These are phyloP conservation scores for Marasmius fiardii DNA, from an alignment of 1,284 basidiomycete genomes.

Conservation along the genomic window DNA sequence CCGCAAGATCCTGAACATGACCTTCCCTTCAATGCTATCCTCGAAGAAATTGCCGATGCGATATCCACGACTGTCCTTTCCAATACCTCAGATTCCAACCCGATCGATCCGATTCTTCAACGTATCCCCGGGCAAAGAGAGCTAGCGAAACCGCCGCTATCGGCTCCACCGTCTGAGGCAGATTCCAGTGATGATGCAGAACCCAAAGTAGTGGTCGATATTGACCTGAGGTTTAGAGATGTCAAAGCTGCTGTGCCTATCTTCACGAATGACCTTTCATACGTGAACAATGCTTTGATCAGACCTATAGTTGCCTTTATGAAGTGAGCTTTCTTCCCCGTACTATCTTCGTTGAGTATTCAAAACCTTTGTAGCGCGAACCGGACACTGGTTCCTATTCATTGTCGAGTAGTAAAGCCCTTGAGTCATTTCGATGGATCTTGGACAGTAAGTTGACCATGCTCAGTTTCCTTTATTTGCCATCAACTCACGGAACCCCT, in stretches of 20 bases:
- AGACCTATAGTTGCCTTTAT: constrained; percentile 98
- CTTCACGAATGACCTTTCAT: constrained; percentile 84
- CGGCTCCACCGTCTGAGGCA: constrained; percentile 55
- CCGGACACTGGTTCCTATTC: constrained; percentile 88
- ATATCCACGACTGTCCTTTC: constrained; percentile 56
- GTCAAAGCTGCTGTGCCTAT: constrained; percentile 94
- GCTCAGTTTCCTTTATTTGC: constrained; percentile 3
- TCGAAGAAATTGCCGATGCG: constrained; percentile 89
- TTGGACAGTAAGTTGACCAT: constrained; percentile 72
- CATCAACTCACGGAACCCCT: constrained; percentile 14
- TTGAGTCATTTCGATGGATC: constrained; percentile 83
- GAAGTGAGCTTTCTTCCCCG: constrained; percentile 58
- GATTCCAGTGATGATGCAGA: constrained; percentile 34
- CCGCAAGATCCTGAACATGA: constrained; percentile 79
- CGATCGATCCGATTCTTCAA: constrained; percentile 42
- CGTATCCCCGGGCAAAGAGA: constrained; percentile 88
- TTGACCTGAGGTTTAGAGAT: constrained; percentile 95
- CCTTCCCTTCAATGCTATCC: constrained; percentile 81
- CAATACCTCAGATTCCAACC: constrained; percentile 18
- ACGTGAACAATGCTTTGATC: constrained; percentile 93
- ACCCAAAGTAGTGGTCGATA: constrained; percentile 77
- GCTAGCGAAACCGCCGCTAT: constrained; percentile 83
- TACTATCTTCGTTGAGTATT: constrained; percentile 1
- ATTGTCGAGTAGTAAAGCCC: constrained; percentile 80
- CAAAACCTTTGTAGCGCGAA: constrained; percentile 60